Evolutionary conservation across 345 rosid species (phyloP).

Genomic region (Gossypium bickii): DNA sequence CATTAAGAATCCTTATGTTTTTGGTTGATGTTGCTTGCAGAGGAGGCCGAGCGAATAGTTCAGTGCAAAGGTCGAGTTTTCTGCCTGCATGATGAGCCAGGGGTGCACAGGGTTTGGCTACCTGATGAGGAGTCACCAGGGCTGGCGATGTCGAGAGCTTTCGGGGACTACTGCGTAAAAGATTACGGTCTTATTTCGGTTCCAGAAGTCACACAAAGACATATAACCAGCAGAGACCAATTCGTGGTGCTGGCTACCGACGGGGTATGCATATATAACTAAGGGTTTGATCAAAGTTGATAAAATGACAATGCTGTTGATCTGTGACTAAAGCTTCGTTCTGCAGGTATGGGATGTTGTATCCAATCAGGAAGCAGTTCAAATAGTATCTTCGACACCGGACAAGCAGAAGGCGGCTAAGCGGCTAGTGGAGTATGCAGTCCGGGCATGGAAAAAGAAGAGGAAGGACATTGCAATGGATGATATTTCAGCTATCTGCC

Average conservation of each 20-base stretch:
- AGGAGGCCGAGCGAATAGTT: constrained; percentile 76
- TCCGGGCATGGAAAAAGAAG: constrained; percentile 63
- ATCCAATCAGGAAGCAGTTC: constrained; percentile 77
- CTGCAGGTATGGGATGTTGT: constrained; percentile 88
- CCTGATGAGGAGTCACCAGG: constrained; percentile 76
- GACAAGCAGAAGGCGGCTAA: constrained; percentile 71
- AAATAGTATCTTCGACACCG: constrained; percentile 48
- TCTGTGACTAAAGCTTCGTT: not conserved
- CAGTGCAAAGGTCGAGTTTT: constrained; percentile 72
- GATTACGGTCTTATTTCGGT: constrained; percentile 74
- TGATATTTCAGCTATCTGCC: constrained; percentile 90
- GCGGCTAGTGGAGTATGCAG: constrained; percentile 58
- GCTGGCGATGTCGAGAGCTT: constrained; percentile 96
- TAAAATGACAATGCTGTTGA: not conserved
- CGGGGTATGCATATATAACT: constrained; percentile 44
- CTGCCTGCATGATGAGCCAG: constrained; percentile 78
- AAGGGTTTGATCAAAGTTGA: not conserved
- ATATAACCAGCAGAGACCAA: constrained; percentile 56
- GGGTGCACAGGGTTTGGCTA: constrained; percentile 88
- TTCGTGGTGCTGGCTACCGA: constrained; percentile 84
- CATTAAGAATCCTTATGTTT: not conserved
- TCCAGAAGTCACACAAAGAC: constrained; percentile 91
- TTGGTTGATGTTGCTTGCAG: constrained; percentile 33
- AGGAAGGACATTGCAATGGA: constrained; percentile 80
- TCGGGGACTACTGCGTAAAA: constrained; percentile 88